These are phyloP conservation scores for Magnaporthiopsis rhizophila DNA, from an alignment of 2,329 filamentous ascomycete species.

Conservation along the genomic window DNA sequence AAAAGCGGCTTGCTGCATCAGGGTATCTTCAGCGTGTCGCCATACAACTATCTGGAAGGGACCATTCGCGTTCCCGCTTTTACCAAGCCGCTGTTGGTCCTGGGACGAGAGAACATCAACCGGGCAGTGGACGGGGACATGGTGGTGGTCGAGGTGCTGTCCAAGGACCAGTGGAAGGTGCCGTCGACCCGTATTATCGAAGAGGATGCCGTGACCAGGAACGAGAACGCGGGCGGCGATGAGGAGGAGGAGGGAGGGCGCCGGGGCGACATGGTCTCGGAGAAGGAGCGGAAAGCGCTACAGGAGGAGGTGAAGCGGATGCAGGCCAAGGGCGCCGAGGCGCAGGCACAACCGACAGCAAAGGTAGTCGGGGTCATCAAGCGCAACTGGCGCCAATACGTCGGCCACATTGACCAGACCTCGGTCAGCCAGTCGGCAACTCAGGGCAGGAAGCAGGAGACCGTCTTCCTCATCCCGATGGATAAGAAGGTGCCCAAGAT, in stretches of 20 bases:
- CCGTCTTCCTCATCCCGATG: conserved; percentile 93
- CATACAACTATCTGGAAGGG: conserved; percentile 96
- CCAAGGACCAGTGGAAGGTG: conserved; percentile 93
- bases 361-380: conserved; percentile 88
- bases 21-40: conserved; percentile 90
- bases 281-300: conserved; percentile 75
- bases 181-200: conserved; percentile 95
- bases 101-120: conserved; percentile 95
- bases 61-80: conserved; percentile 87
- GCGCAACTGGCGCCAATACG: conserved; percentile 96
- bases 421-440: conserved; percentile 67
- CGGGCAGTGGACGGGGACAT: conserved; percentile 85
- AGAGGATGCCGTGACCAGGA: conserved; percentile 82
- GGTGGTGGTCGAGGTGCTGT: conserved; percentile 86
- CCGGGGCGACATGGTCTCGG: conserved; percentile 68
- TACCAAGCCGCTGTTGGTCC: conserved; percentile 75
- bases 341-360: conserved; percentile 79
- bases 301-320: conserved; percentile 86
- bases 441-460: conserved; percentile 79
- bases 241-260: conserved; percentile 74
- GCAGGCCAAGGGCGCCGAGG: conserved; percentile 69
- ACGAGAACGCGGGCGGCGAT: conserved; percentile 81
- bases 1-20: conserved; percentile 87
- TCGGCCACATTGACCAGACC: conserved; percentile 86
- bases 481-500: conserved; percentile 98